Evolutionary conservation across 306 rosid genomes (phyloP), one percentile per base, ranked within the genome.

Genomic region (Pyrus bretschneideri): DNA sequence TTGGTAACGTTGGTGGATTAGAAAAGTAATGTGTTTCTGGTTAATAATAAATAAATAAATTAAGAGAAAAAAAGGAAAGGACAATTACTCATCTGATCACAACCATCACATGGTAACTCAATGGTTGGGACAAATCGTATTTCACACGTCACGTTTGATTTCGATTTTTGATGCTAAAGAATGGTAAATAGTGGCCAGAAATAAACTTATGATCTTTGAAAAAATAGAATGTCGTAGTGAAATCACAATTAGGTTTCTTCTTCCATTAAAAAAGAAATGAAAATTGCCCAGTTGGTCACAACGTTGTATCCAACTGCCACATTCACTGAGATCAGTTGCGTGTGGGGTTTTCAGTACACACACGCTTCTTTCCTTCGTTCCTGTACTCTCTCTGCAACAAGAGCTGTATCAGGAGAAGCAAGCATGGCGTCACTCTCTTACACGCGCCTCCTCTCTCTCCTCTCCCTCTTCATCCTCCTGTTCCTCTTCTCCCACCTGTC

Each of bases 401-500:
- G 18, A 27, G 30, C 35, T 15, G 44, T 22, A 19, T 45, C 38
- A 31, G 51, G 51, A 30, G 35, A 60, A 51, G 35, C 45, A 30
- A 51, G 8, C 76, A 73, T 73, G 76, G 68, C 68, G 7, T 31
- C 25, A 23, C 38, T 60, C 31, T 38, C 82, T 29, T 67, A 66
- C 29, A 15, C 69, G 1, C 54, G 27, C 66, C 61, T 69, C 4
- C 33, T 67, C 2, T 17, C 66, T 73, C 51, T 83, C 38, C 30
- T 84, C 59, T 70, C 46, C 21, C 2, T 69, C 44, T 31, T 63
- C 44, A 30, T 51, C 52, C 72, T 79, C 69, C 80, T 85, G 42
- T 81, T 79, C 81, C 42, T 81, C 77, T 46, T 83, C 76, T 62
- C 40, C 21, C 52, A 25, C 60, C 46, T 81, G 67, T 79, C 88